phyloP scores from a whole-genome alignment of 1,139 yeast species.

The Hyphopichia wangnamkhiaoensis region DNA sequence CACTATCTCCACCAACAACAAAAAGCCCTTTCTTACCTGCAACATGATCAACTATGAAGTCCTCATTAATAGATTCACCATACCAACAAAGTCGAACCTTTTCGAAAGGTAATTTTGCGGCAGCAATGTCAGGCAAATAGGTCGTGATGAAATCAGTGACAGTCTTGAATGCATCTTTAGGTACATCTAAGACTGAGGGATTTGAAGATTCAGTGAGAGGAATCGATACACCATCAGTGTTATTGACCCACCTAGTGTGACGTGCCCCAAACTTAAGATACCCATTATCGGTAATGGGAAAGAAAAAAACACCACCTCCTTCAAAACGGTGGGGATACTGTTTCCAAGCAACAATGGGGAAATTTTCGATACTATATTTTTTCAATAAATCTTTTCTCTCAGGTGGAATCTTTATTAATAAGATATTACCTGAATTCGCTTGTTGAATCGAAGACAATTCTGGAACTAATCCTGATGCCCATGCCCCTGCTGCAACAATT shows the following conservation, averaged over 20 bases:
- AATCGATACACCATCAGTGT: slow-evolving; percentile 3
- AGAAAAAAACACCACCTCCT: slow-evolving; percentile 6
- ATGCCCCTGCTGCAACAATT: slow-evolving; percentile 39
- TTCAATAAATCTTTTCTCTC: slow-evolving; percentile 22
- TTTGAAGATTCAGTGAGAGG: slow-evolving; percentile 1
- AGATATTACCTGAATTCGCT: slow-evolving; percentile 34
- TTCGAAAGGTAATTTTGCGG: slow-evolving; percentile 5
- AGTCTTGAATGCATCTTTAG: slow-evolving; percentile 1
- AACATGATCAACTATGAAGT: slow-evolving; percentile 34
- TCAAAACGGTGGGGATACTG: slow-evolving; percentile 5
- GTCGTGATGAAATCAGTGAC: slow-evolving; percentile 5
- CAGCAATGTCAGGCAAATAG: slow-evolving; percentile 5
- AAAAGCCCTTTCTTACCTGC: slow-evolving; percentile 31
- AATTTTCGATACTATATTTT: slow-evolving; percentile 24
- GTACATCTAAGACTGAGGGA: slow-evolving; percentile 1
- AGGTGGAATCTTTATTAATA: slow-evolving; percentile 27
- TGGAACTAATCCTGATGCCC: slow-evolving; percentile 34
- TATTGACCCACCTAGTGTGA: slow-evolving; percentile 4
- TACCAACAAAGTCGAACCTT: slow-evolving; percentile 24
- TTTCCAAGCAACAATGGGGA: slow-evolving; percentile 30
- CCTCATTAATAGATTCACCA: slow-evolving; percentile 37
- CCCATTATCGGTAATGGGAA: slow-evolving; percentile 6
- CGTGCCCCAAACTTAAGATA: slow-evolving; percentile 3
- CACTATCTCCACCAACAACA: slow-evolving; percentile 42
- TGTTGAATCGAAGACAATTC: slow-evolving; percentile 31